A percentile compares a stretch with the other conserved stretches of the same genome.
Conservation (phyloP, 805 yeast species). For the Teunomyces kruisii region DNA sequence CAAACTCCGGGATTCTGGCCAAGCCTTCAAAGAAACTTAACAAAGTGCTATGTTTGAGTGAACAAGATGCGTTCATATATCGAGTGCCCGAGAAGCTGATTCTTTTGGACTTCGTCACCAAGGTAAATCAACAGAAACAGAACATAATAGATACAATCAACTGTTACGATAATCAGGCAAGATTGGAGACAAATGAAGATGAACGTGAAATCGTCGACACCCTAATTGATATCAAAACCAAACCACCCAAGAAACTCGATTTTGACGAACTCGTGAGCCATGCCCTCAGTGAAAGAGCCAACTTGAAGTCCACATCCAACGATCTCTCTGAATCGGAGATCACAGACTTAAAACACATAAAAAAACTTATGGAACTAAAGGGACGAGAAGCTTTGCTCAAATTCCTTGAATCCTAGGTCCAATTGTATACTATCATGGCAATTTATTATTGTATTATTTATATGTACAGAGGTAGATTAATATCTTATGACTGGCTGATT, state of each 20-base stretch:
- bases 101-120: slow-evolving; percentile 64
- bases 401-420: slow-evolving; percentile 44
- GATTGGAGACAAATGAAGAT: slow-evolving; percentile 15
- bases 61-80: slow-evolving; percentile 48
- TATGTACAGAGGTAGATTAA: slow-evolving; percentile 11
- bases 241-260: slow-evolving; percentile 33
- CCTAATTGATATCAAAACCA: slow-evolving; percentile 29
- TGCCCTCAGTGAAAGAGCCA: neutral
- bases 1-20: slow-evolving; percentile 20
- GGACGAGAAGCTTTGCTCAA: slow-evolving; percentile 65
- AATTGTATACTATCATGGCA: slow-evolving; percentile 1
- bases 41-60: slow-evolving; percentile 20
- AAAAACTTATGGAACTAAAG: slow-evolving; percentile 60
- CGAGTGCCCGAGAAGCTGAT: slow-evolving; percentile 68
- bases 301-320: neutral
- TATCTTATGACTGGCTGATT: neutral
- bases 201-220: slow-evolving; percentile 24
- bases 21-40: slow-evolving; percentile 15
- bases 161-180: slow-evolving; percentile 22
- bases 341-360: slow-evolving; percentile 53
- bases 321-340: slow-evolving; percentile 35
- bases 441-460: slow-evolving; percentile 6
- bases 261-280: slow-evolving; percentile 51
- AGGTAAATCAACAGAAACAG: slow-evolving; percentile 28
- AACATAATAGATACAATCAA: slow-evolving; percentile 24